phyloP scores from a whole-genome alignment of 257 asterid species.

The Solanum virginianum region DNA sequence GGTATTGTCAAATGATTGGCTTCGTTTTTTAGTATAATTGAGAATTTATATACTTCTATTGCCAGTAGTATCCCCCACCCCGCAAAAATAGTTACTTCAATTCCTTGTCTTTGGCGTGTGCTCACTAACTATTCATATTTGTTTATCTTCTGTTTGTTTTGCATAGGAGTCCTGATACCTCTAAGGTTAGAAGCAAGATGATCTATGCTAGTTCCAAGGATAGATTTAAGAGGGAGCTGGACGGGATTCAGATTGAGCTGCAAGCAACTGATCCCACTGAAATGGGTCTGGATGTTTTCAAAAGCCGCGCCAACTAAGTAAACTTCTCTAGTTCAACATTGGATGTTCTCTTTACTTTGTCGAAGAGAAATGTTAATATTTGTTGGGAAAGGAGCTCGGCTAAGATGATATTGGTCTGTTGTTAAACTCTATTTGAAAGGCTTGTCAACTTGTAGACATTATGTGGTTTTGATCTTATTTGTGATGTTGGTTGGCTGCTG shows the following conservation, averaged over 20 bases:
- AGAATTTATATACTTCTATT: background rate
- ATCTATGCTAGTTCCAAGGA: slow-evolving; percentile 1
- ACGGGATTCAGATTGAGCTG: background rate
- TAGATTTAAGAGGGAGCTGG: background rate
- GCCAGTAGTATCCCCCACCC: background rate
- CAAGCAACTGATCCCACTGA: slow-evolving; percentile 1
- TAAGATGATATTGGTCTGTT: background rate
- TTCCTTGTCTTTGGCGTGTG: background rate
- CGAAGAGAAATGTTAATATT: background rate
- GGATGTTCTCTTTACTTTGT: background rate
- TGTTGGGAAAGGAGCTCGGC: background rate
- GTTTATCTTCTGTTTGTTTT: background rate
- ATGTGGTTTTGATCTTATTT: background rate
- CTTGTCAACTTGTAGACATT: background rate
- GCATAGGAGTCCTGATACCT: background rate
- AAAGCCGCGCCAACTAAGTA: background rate
- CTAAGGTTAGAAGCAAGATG: background rate
- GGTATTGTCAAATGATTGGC: background rate
- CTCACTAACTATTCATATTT: background rate
- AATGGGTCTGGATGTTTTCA: slow-evolving; percentile 1
- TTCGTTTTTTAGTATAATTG: background rate
- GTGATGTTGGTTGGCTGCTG: background rate
- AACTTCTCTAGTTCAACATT: background rate
- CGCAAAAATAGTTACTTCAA: background rate
- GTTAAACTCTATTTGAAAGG: background rate